phyloP scores from a whole-genome alignment of 1,284 basidiomycete species.

The Vanrija sp. region DNA sequence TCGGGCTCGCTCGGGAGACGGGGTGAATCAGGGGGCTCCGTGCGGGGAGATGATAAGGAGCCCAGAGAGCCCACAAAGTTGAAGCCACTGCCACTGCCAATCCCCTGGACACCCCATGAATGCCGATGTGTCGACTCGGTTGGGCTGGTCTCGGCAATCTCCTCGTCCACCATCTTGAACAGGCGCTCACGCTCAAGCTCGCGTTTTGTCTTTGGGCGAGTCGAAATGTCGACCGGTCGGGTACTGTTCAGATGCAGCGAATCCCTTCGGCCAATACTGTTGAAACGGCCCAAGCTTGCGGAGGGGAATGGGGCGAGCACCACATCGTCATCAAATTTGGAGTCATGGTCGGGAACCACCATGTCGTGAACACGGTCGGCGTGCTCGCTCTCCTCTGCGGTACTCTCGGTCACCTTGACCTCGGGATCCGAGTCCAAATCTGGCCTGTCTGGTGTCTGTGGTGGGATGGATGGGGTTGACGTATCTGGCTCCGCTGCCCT shows the following conservation, averaged over 20 bases:
- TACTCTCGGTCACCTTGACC: not conserved
- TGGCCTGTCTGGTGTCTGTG: not conserved
- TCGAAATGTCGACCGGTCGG: not conserved
- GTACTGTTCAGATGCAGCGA: conserved; percentile 17
- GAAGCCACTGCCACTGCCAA: conserved; percentile 18
- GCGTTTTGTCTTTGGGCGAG: conserved; percentile 38
- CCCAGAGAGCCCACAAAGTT: not conserved
- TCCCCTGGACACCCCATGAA: conserved; percentile 25
- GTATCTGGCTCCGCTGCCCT: not conserved
- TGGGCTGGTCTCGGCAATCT: conserved; percentile 19
- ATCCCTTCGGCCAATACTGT: conserved; percentile 38
- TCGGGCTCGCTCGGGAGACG: not conserved
- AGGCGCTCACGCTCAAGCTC: conserved; percentile 46
- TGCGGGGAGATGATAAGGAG: not conserved
- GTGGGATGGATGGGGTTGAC: not conserved
- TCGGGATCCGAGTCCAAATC: not conserved
- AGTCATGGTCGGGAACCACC: too few species aligned
- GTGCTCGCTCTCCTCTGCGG: too few species aligned
- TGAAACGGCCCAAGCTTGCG: conserved; percentile 29
- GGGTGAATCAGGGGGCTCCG: not conserved
- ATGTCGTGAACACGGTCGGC: too few species aligned
- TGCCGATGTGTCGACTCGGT: not conserved
- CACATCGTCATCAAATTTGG: not conserved
- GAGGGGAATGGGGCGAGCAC: not conserved
- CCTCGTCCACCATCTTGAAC: conserved; percentile 43